A percentile compares a stretch with the other conserved stretches of the same genome.
Conservation (phyloP, 306 rosid species). For the Prinsepia uniflora region DNA sequence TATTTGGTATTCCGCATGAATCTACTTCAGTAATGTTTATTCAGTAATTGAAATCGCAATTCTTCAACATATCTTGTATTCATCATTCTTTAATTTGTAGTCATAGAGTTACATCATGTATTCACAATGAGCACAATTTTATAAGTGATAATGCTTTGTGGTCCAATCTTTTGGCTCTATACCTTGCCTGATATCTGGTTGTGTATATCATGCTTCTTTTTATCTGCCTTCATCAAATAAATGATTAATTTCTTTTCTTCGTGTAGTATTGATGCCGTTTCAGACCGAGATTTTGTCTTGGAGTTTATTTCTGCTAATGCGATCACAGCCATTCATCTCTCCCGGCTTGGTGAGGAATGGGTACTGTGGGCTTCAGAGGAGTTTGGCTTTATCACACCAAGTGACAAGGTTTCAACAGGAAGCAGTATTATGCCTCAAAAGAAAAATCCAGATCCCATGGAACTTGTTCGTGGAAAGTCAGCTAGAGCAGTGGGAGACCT, state of each 20-base stretch:
- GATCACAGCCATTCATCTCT: slow-evolving; percentile 85
- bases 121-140: not conserved
- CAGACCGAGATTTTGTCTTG: slow-evolving; percentile 88
- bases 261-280: slow-evolving; percentile 87
- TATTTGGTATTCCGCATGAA: not conserved
- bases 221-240: slow-evolving; percentile 12
- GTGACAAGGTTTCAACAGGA: slow-evolving; percentile 92
- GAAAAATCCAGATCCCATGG: slow-evolving; percentile 99
- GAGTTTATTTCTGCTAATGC: slow-evolving; percentile 90
- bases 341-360: slow-evolving; percentile 99
- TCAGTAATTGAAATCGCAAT: not conserved
- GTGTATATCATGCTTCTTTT: not conserved
- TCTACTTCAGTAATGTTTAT: not conserved
- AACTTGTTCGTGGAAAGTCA: slow-evolving; percentile 96
- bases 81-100: not conserved
- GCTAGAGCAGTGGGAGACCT: slow-evolving; percentile 87
- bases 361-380: slow-evolving; percentile 98
- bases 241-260: slow-evolving; percentile 23
- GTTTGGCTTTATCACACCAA: slow-evolving; percentile 88
- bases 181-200: not conserved
- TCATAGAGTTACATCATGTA: not conserved
- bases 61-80: not conserved
- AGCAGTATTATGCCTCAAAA: slow-evolving; percentile 99
- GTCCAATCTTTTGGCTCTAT: not conserved
- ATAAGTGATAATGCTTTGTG: not conserved